A percentile compares a stretch with the other conserved stretches of the same genome.
These are phyloP conservation scores for Colletotrichum lini DNA, from an alignment of 2,329 filamentous ascomycete species.

Conservation along the genomic window DNA sequence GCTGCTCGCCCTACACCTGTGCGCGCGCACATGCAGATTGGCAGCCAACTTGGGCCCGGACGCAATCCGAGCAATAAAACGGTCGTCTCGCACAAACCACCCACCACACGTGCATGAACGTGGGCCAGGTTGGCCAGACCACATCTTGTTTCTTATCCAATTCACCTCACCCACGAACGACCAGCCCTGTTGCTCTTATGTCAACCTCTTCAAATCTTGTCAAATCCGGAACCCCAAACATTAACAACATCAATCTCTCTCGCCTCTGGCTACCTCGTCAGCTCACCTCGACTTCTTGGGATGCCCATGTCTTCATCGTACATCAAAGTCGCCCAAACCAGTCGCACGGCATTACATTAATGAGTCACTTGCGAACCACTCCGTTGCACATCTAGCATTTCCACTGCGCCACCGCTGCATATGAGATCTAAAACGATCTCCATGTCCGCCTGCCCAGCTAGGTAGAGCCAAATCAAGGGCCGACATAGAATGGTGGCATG, in stretches of 20 bases:
- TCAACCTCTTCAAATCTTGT: slow-evolving; percentile 20
- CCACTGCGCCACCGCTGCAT: slow-evolving; percentile 23
- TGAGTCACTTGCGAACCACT: slow-evolving; percentile 31
- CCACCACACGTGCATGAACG: background rate
- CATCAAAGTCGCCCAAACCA: slow-evolving; percentile 13
- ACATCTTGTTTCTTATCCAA: slow-evolving; percentile 6
- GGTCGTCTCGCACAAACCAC: slow-evolving; percentile 4
- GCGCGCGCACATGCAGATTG: slow-evolving; percentile 16
- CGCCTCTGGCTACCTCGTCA: background rate
- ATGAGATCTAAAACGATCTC: slow-evolving; percentile 40
- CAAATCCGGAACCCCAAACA: background rate
- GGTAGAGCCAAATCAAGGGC: slow-evolving; percentile 18
- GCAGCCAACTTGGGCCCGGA: slow-evolving; percentile 25
- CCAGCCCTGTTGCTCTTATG: slow-evolving; percentile 20
- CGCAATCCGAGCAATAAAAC: slow-evolving; percentile 22
- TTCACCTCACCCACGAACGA: slow-evolving; percentile 19
- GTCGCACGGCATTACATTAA: slow-evolving; percentile 36
- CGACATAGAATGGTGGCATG: background rate
- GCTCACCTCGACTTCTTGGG: background rate
- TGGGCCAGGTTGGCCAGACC: slow-evolving; percentile 25
- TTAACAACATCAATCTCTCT: slow-evolving; percentile 2
- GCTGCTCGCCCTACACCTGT: slow-evolving; percentile 6
- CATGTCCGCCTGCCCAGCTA: slow-evolving; percentile 1
- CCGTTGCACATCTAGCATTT: slow-evolving; percentile 33
- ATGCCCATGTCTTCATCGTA: slow-evolving; percentile 9